phyloP scores from a whole-genome alignment of 768 basidiomycete species.

The Myochromella boudieri region DNA sequence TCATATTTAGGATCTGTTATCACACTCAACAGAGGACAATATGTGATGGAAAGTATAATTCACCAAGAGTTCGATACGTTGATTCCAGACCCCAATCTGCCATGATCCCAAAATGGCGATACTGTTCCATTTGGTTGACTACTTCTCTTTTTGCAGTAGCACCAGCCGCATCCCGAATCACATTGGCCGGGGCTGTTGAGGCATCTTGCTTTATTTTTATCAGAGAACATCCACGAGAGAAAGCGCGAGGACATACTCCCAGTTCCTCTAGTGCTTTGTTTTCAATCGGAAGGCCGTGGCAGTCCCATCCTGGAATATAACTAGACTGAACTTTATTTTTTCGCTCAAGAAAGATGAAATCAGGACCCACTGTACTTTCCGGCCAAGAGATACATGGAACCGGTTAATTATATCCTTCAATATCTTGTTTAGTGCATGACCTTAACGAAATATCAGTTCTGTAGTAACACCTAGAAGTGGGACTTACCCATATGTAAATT shows the following conservation, averaged over 20 bases:
- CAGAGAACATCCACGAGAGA: not conserved
- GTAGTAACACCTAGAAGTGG: not conserved
- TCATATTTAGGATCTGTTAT: slow-evolving; percentile 80
- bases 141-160: slow-evolving; percentile 75
- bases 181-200: slow-evolving; percentile 49
- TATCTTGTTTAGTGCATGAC: slow-evolving; percentile 95
- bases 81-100: slow-evolving; percentile 76
- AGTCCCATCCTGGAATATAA: slow-evolving; percentile 96
- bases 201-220: slow-evolving; percentile 48
- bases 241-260: slow-evolving; percentile 42
- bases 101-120: slow-evolving; percentile 84
- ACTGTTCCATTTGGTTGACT: slow-evolving; percentile 73
- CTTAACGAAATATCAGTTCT: slow-evolving; percentile 35
- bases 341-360: slow-evolving; percentile 2
- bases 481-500: slow-evolving; percentile 87
- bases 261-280: slow-evolving; percentile 86
- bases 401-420: slow-evolving; percentile 95
- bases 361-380: slow-evolving; percentile 73
- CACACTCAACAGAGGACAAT: not conserved
- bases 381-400: slow-evolving; percentile 76
- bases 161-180: slow-evolving; percentile 71
- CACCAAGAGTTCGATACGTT: slow-evolving; percentile 88
- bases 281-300: slow-evolving; percentile 96
- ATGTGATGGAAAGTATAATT: slow-evolving; percentile 3
- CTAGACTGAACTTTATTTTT: slow-evolving; percentile 44